phyloP scores from a whole-genome alignment of 805 yeast species.

The Myxozyma lipomycoides region DNA sequence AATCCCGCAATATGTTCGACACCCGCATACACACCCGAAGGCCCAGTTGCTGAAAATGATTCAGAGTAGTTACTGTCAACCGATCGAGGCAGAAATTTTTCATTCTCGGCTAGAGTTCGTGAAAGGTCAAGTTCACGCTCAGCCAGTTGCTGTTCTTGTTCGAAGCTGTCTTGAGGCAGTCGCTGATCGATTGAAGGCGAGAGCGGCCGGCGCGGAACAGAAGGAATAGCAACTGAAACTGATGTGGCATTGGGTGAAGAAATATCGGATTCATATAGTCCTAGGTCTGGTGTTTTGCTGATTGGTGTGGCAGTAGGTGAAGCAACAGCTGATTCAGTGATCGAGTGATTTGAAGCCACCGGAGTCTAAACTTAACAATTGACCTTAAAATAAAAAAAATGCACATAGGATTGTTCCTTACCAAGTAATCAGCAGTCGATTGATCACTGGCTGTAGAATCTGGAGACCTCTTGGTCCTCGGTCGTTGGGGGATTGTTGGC shows the following conservation, averaged over 20 bases:
- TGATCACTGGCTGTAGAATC: slow-evolving; percentile 2
- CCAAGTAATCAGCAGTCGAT: not conserved
- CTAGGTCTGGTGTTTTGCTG: not conserved
- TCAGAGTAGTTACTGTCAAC: not conserved
- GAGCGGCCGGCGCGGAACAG: slow-evolving; percentile 8
- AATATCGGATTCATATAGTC: not conserved
- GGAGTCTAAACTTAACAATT: too few species aligned
- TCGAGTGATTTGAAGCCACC: not conserved
- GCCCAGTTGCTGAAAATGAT: not conserved
- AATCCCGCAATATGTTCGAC: slow-evolving; percentile 18
- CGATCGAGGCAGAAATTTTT: slow-evolving; percentile 3
- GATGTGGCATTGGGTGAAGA: not conserved
- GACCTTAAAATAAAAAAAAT: too few species aligned
- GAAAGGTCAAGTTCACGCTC: slow-evolving; percentile 22
- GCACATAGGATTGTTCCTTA: too few species aligned
- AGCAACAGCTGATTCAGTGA: not conserved
- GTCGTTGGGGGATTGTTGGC: slow-evolving; percentile 3
- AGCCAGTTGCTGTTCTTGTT: slow-evolving; percentile 20
- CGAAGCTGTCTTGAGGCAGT: slow-evolving; percentile 10
- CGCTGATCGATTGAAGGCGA: slow-evolving; percentile 18
- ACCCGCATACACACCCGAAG: slow-evolving; percentile 13
- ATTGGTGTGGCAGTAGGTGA: not conserved
- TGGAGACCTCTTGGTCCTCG: not conserved
- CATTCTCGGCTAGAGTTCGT: slow-evolving; percentile 23
- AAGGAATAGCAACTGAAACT: slow-evolving; percentile 15